phyloP scores from a whole-genome alignment of 176 grass and related monocot species.

The Aegilops longissima region DNA sequence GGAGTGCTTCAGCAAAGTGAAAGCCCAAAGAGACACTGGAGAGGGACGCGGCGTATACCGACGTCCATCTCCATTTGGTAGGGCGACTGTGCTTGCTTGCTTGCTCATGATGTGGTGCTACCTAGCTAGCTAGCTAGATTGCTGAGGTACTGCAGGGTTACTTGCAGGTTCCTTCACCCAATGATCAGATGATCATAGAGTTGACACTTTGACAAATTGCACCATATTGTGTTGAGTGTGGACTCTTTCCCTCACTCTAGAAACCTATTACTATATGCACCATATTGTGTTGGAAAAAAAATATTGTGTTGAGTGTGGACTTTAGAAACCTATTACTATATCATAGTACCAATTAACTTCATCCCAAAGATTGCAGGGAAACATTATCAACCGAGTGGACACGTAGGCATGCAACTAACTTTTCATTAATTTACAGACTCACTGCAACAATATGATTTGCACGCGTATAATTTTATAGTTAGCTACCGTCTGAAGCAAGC shows the following conservation, averaged over 20 bases:
- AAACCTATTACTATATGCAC: neutral
- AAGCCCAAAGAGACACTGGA: neutral
- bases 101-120: neutral
- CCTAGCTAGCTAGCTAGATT: neutral
- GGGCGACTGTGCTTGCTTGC: neutral
- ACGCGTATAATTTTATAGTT: neutral
- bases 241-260: neutral
- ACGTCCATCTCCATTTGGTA: slow-evolving; percentile 18
- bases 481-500: neutral
- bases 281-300: too few relatives aligned
- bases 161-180: neutral
- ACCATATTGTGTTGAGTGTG: neutral
- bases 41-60: neutral
- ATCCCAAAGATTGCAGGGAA: neutral
- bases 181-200: neutral
- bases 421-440: neutral
- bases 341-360: neutral
- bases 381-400: too few relatives aligned
- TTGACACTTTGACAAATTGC: slow-evolving; percentile 24
- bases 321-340: neutral
- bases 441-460: neutral
- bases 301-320: neutral
- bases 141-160: neutral
- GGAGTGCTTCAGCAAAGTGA: slow-evolving; percentile 1
- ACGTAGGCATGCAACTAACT: too few relatives aligned